Base-by-base conservation (phyloP, 2,329 filamentous ascomycete species). In the Verticillium dahliae region DNA sequence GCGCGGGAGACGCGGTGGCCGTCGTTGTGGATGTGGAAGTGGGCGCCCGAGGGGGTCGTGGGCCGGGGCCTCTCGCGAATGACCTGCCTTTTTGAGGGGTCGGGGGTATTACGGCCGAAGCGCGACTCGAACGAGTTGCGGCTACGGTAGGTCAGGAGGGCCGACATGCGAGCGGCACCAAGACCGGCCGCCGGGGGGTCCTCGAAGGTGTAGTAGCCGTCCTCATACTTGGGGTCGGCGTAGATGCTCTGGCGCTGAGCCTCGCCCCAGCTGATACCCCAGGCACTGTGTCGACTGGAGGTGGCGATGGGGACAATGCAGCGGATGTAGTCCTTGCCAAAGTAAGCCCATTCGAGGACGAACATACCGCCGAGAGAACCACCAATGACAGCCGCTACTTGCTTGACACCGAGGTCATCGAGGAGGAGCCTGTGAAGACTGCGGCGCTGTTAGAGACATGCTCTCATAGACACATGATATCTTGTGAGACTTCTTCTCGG, bases 191-290 rank as follows among this genome's bases (percentile, higher is more conserved):
- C 81, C 0, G 95, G 95, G 38, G 93, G 93, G 68, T 98, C 92
- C 37, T 90, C 84, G 69, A 95, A 96, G 1, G 86, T 71, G 73
- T 98, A 99, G 77, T 97, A 98, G 55, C 95, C 95, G 70, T 98
- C 93, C 65, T 97, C 92, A 74, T 99, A 99, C 78, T 97, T 98
- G 37, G 95, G 95, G 73, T 99, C 95, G 45, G 92, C 93, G 77
- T 98, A 99, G 73, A 99, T 98, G 81, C 90, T 93, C 76, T 95
- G 91, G 59, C 91, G 83, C 74, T 96, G 91, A 3, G 91, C 91
- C 73, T 95, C 91, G 52, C 90, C 91, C 91, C 91, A 96, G 75
- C 90, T 93, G 70, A 95, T 96, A 31, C 91, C 89, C 91, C 91
- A 96, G 5, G 91, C 91, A 69, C 90, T 94, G 74, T 95, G 92